Percentiles rank a stretch among this genome's conserved stretches.
Conservation (phyloP, 169 alveolate species). For the Toxoplasma gondii region DNA sequence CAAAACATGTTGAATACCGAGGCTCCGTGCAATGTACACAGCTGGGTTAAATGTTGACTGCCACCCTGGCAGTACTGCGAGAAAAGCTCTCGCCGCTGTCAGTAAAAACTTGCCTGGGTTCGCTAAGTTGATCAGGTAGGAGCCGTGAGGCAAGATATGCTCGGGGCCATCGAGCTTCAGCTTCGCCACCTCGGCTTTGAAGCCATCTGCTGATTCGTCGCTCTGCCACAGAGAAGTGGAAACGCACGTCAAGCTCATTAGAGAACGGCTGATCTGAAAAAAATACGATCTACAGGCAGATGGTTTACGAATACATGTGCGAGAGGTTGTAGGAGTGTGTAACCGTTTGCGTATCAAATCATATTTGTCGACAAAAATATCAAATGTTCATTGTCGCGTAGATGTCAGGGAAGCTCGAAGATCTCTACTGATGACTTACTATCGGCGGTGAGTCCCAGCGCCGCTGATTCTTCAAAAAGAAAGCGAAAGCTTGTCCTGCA, state of each 20-base stretch:
- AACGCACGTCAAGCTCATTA: neutral
- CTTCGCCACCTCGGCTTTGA: conserved; percentile 74
- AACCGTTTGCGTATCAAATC: neutral
- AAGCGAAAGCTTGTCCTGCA: conserved; percentile 87
- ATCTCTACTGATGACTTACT: conserved; percentile 33
- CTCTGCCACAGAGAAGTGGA: conserved; percentile 45
- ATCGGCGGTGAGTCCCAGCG: conserved; percentile 88
- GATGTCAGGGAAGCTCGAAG: too few relatives aligned
- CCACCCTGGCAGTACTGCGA: too few relatives aligned
- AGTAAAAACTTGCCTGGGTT: conserved; percentile 80
- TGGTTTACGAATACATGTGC: neutral
- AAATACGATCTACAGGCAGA: neutral
- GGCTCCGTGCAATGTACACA: too few relatives aligned
- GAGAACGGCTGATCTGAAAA: neutral
- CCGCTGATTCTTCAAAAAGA: conserved; percentile 88
- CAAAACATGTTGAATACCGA: too few relatives aligned
- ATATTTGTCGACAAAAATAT: too few relatives aligned
- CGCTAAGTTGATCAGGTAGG: conserved; percentile 88
- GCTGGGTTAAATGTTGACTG: too few relatives aligned
- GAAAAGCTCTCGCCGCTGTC: neutral
- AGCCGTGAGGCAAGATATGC: conserved; percentile 88
- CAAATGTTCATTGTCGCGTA: too few relatives aligned
- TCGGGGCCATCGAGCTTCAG: conserved; percentile 72
- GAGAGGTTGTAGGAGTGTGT: neutral
- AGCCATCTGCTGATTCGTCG: conserved; percentile 74